Evolutionary conservation across 495 filamentous ascomycete genomes (phyloP), one percentile per base, ranked within the genome.

Genomic region (Hypomontagnella submonticulosa): DNA sequence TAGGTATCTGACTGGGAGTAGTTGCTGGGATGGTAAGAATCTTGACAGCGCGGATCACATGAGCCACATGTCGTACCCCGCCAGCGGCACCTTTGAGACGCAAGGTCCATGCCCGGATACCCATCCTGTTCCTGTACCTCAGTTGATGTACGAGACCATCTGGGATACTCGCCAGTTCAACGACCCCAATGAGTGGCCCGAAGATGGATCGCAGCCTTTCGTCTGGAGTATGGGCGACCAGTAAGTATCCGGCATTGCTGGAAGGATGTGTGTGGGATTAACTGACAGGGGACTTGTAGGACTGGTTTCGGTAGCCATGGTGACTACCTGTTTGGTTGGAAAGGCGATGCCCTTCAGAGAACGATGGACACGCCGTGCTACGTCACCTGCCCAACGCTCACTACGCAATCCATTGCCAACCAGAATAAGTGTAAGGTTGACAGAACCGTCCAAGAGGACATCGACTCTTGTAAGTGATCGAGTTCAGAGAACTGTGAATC

Each of bases 201-300:
- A 74, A 47, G 76, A 78, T 48, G 75, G 75, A 61, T 71, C 69
- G 43, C 74, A 78, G 53, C 77, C 78, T 0, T 81, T 81, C 57
- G 70, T 78, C 2, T 76, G 76, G 73, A 73, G 68, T 40, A 75
- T 76, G 61, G 76, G 75, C 38, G 71, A 79, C 55, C 54, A 66
- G 70, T 73, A 55, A 57, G 70, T 53, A 4, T 9, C 16, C 6
- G 7, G 16, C 12, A 38, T 4, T 9, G 2, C 0, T n/a, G n/a
- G 0, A 0, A 23, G 12, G 20, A 34, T 10, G 16, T 0, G 15
- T 11, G 1, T 9, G 3, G 1, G 1, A 12, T 20, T 19, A 11
- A 30, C 42, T 60, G 7, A 59, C 53, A 1, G 7, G 15, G 5
- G 11, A 34, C n/a, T 20, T 33, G 9, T 13, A 74, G 71, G 11